These are phyloP conservation scores for Periconia macrospinosa DNA, from an alignment of 2,329 filamentous ascomycete genomes.

Conservation along the genomic window DNA sequence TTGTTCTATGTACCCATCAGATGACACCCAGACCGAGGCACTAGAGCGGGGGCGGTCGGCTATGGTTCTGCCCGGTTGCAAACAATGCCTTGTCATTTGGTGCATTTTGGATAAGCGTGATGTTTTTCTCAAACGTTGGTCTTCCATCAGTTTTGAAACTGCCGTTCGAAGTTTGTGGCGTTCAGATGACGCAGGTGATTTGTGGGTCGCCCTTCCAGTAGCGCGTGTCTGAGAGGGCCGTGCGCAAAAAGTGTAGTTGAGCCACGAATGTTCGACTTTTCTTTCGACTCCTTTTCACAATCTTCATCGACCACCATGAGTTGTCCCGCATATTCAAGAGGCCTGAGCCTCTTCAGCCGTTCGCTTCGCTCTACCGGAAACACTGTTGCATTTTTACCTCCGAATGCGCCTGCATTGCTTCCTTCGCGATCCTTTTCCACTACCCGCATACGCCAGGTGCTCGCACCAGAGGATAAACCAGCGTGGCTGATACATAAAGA, in stretches of 20 bases:
- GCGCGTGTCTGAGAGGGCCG: conserved; percentile 8
- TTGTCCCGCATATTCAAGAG: conserved; percentile 28
- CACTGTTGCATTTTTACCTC: neutral
- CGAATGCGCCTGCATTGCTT: conserved; percentile 1
- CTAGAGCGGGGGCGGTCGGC: conserved; percentile 11
- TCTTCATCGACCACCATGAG: conserved; percentile 21
- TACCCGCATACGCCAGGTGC: neutral
- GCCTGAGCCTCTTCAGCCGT: neutral
- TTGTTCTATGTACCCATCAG: conserved; percentile 20
- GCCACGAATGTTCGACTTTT: conserved; percentile 2
- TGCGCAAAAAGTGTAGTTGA: conserved; percentile 16
- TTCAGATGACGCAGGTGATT: neutral
- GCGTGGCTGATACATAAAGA: conserved; percentile 77
- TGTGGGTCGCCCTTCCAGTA: neutral
- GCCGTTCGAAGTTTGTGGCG: neutral
- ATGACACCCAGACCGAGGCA: conserved; percentile 35
- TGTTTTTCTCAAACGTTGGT: neutral
- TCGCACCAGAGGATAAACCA: conserved; percentile 38
- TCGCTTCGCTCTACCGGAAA: neutral
- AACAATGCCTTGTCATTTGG: neutral
- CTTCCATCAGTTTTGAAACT: neutral
- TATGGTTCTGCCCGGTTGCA: conserved; percentile 7
- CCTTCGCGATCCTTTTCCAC: conserved; percentile 19
- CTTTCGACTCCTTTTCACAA: neutral
- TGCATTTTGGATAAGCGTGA: neutral